Percentiles rank a stretch among this genome's conserved stretches.
These are phyloP conservation scores for Fagopyrum esculentum DNA, from an alignment of 148 eudicot species.

Conservation along the genomic window DNA sequence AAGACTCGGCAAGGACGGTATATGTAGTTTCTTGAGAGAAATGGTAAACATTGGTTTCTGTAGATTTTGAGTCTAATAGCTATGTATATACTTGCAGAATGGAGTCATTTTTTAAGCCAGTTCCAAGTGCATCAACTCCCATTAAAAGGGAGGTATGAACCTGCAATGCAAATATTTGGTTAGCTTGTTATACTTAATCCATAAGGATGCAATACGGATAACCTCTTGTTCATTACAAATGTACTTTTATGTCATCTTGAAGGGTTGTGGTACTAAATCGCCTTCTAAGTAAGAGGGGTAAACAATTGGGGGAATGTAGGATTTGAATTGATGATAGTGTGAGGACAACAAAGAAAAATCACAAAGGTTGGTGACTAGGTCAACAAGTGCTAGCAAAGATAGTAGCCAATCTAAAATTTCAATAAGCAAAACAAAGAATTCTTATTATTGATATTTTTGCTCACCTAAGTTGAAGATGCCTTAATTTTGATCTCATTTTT, in stretches of 20 bases:
- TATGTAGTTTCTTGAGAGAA: conserved; percentile 15
- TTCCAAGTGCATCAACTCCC: conserved; percentile 45
- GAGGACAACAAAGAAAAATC: neutral
- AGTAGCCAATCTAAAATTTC: too few species aligned
- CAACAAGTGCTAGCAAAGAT: too few species aligned
- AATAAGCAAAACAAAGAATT: too few species aligned
- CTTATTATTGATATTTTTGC: too few species aligned
- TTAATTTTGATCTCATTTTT: too few species aligned
- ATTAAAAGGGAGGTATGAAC: conserved; percentile 70
- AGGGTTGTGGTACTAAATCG: neutral
- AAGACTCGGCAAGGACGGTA: conserved; percentile 94
- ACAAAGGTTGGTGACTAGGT: too few species aligned
- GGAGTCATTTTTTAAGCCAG: conserved; percentile 86
- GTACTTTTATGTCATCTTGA: conserved; percentile 1
- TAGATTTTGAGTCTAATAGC: neutral
- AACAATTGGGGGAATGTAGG: neutral
- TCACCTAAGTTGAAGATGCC: too few species aligned
- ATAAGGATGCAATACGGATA: neutral
- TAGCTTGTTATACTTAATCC: neutral
- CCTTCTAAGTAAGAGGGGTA: neutral
- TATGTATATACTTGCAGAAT: conserved; percentile 35
- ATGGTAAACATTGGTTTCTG: neutral
- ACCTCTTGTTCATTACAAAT: neutral
- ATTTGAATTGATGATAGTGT: neutral
- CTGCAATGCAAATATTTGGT: neutral